Base-by-base conservation (phyloP, 1,284 basidiomycete genomes). In the Apiotrichum mycotoxinovorans region DNA sequence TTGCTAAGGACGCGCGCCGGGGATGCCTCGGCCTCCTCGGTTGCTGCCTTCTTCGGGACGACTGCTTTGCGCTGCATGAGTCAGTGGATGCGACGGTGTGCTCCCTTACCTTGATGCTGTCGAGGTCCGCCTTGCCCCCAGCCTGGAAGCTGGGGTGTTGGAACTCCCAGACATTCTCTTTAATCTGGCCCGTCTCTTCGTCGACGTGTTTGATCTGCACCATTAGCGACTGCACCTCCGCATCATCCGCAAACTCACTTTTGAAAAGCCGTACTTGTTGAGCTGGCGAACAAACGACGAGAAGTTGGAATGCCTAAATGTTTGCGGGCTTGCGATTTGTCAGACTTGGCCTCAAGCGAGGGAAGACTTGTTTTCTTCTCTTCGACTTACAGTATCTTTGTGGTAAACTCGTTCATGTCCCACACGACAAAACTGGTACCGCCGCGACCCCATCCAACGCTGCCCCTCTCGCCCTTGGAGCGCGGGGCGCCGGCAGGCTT, bases 261-360 rank as follows among this genome's bases (percentile, higher is more conserved):
- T 98, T 81, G 95, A 92, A 70, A 97, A 98, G 70, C 96, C 94
- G 73, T 98, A 98, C 79, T 97, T 98, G 84, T 98, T 98, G 41
- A 98, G 81, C 77, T 98, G 94, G 12, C 92, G 83, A 4, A 95
- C 91, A 71, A 95, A 95, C 54, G 84, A 87, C 27, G 93, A 92
- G 76, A 98, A 98, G 71, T 98, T 98, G 18, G 90, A 94, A 75
- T 98, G 94, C 70, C 96, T 91, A 83, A 97, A 98, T 79, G 96
- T 88, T 51, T 89, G 86, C 0, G 94, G 94, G 42, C 72, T 75
- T 35, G 15, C 12, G 7, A 33, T 38, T 12, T 11, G n/a, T n/a
- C n/a, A 12, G 20, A 34, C 7, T 10, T 26, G 11, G n/a, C n/a
- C 33, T 11, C 4, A 20, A n/a, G 11, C 22, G 15, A 23, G 22